Evolutionary conservation across 192 early-diverging fungal species (phyloP), one percentile per base, ranked within the genome.

Genomic region (Jimgerdemannia lactiflua): DNA sequence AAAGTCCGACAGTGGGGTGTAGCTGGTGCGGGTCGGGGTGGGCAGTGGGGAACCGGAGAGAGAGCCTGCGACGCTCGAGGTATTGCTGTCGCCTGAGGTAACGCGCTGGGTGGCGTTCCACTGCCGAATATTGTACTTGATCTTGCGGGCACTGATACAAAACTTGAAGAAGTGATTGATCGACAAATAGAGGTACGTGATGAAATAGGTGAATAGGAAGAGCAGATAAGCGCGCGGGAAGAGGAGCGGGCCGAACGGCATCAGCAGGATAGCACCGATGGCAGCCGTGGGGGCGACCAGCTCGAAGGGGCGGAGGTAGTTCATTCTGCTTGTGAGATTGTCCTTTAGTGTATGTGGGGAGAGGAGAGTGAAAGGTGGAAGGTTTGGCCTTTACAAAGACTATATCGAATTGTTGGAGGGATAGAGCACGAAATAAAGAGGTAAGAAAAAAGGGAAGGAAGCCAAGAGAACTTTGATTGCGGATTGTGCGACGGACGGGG

Each of bases 161-260:
- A 85, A 87, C 66, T 87, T 87, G 49, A 80, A 81, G 19, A 85
- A 79, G 74, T 87, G 86, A 68, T 85, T 86, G 49, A 81, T 64
- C 64, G 81, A 82, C 49, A 79, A 73, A 39, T 80, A 87, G 29
- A 87, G 69, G 75, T 82, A 87, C 3, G 79, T 69, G 14, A 78
- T 72, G 67, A 86, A 87, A 69, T 85, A 87, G 19, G 72, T 20
- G 59, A 87, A 82, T 0, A 87, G 68, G 42, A 87, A 79, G 41
- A 77, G 44, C 4, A 87, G 69, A 68, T 87, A 87, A 9, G 71
- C 54, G 29, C 79, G 73, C 4, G 86, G 86, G 43, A 85, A 72
- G 66, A 87, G 74, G 10, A 85, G 39, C 11, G 86, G 86, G 3
- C 86, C 86, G 4, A 85, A 49, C 29, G 83, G 78, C 4, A 87